Percentiles rank a stretch among this genome's conserved stretches.
Evolutionary conservation across 371 early-diverging fungal genomes (phyloP).

Genomic region (Rhizopus delemar): DNA sequence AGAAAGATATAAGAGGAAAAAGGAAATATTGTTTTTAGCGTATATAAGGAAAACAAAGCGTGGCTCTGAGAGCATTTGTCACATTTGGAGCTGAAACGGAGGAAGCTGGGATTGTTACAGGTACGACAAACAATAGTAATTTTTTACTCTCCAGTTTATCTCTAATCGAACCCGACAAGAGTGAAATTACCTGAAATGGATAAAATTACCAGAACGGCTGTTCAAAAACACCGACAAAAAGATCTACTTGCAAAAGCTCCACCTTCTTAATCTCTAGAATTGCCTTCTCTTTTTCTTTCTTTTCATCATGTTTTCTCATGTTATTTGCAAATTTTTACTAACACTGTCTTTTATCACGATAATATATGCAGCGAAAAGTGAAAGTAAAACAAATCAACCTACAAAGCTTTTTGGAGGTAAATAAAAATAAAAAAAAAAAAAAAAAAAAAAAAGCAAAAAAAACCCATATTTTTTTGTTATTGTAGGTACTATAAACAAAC

Average conservation of each 20-base stretch:
- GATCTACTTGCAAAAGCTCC: no score
- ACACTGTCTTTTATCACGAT: background rate
- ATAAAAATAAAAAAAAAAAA: background rate
- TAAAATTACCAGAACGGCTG: conserved; percentile 16
- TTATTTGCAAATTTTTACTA: background rate
- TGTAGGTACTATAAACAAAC: conserved; percentile 24
- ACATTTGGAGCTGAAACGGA: no score
- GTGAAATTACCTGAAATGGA: conserved; percentile 9
- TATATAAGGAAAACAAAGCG: no score
- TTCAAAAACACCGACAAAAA: background rate
- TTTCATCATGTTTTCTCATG: conserved; percentile 3
- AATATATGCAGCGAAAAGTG: conserved; percentile 9
- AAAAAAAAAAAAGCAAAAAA: background rate
- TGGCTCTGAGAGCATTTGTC: no score
- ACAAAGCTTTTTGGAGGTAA: conserved; percentile 39
- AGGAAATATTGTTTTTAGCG: no score
- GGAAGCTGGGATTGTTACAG: no score
- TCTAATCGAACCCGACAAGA: no score
- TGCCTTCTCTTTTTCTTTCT: background rate
- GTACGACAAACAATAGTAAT: no score
- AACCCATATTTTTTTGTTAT: background rate
- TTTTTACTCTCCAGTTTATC: no score
- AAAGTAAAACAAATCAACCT: conserved; percentile 20
- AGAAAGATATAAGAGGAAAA: no score
- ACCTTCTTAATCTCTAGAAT: no score